phyloP scores from a whole-genome alignment of 2,329 filamentous ascomycete genomes.

The Mollisiaceae sp. region DNA sequence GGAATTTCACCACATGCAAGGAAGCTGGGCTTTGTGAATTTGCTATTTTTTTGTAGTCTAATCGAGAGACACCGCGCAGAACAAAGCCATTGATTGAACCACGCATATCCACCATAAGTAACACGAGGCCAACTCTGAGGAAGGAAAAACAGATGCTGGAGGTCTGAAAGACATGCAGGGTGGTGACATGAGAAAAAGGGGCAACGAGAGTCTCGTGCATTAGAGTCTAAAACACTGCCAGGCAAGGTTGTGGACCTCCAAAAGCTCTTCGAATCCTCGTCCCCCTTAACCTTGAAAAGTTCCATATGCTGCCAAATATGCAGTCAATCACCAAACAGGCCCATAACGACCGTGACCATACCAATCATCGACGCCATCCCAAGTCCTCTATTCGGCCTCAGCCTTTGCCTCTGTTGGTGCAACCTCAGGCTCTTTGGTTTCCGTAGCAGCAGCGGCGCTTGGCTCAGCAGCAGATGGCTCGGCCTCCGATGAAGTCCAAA shows the following conservation, averaged over 20 bases:
- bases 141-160: constrained; percentile 14
- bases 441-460: constrained; percentile 61
- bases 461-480: constrained; percentile 72
- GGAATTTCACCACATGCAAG: neutral
- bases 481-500: constrained; percentile 99
- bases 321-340: constrained; percentile 37
- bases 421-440: constrained; percentile 55
- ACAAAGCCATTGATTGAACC: constrained; percentile 7
- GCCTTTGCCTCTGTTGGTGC: constrained; percentile 47
- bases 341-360: constrained; percentile 40
- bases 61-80: constrained; percentile 22
- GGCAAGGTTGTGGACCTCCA: constrained; percentile 40
- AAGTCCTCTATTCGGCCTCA: constrained; percentile 41
- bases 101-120: constrained; percentile 12
- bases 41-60: constrained; percentile 41
- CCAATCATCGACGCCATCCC: constrained; percentile 43
- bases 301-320: constrained; percentile 40
- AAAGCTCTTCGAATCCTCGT: constrained; percentile 36
- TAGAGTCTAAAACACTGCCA: constrained; percentile 41
- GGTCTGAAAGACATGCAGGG: constrained; percentile 20
- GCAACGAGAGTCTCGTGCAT: constrained; percentile 39
- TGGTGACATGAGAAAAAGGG: constrained; percentile 23
- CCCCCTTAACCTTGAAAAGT: constrained; percentile 31
- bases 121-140: constrained; percentile 12
- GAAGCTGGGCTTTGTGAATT: constrained; percentile 32